Evolutionary conservation across 371 early-diverging fungal genomes (phyloP).

Genomic region (Batrachochytrium dendrobatidis): DNA sequence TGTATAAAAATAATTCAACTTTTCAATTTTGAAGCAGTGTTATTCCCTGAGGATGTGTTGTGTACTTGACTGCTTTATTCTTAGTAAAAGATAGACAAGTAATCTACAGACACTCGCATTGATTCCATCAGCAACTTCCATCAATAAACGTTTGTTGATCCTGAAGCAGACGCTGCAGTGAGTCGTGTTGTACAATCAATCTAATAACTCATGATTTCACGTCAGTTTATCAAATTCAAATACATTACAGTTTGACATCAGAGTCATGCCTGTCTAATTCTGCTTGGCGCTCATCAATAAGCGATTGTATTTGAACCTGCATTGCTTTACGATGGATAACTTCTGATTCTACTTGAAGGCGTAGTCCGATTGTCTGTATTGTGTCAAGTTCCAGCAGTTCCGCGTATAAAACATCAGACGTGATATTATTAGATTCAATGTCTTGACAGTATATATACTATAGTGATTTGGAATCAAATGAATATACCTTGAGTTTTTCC

Average conservation of each 20-base stretch:
- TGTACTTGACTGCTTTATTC: too few species aligned
- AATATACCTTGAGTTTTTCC: slow-evolving; percentile 36
- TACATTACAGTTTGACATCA: not conserved
- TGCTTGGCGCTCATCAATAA: slow-evolving; percentile 34
- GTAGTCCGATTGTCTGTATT: slow-evolving; percentile 35
- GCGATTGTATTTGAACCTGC: slow-evolving; percentile 18
- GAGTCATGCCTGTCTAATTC: slow-evolving; percentile 31
- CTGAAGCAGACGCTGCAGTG: slow-evolving; percentile 22
- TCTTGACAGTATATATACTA: too few species aligned
- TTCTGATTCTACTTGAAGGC: slow-evolving; percentile 35
- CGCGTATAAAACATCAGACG: too few species aligned
- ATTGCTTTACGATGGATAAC: slow-evolving; percentile 21
- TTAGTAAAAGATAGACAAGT: too few species aligned
- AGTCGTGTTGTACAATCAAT: slow-evolving; percentile 29
- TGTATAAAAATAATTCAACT: too few species aligned
- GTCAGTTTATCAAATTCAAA: not conserved
- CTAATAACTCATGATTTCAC: slow-evolving; percentile 3
- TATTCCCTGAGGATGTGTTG: too few species aligned
- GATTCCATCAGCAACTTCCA: too few species aligned
- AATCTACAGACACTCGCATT: too few species aligned
- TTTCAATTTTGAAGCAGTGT: too few species aligned
- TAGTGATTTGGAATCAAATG: not conserved
- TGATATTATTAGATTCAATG: too few species aligned
- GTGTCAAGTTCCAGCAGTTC: not conserved
- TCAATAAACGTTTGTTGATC: slow-evolving; percentile 36